These are phyloP conservation scores for Colletotrichum viniferum DNA, from an alignment of 2,329 filamentous ascomycete genomes.

Conservation along the genomic window DNA sequence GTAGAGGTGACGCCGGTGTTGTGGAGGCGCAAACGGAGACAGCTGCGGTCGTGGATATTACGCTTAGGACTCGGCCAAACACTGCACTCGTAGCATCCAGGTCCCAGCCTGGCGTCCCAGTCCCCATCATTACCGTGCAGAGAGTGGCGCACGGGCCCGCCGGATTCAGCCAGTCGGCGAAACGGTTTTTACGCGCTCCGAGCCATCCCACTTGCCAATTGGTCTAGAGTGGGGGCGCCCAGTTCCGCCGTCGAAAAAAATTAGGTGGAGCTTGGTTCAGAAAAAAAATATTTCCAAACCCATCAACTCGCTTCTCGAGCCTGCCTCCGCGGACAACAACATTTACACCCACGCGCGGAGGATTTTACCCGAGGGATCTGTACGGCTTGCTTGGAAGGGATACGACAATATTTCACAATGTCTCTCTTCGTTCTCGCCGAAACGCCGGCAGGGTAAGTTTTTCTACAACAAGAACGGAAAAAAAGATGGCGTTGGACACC, in stretches of 20 bases:
- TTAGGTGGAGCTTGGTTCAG: slow-evolving; percentile 40
- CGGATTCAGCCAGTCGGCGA: background rate
- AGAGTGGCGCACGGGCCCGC: background rate
- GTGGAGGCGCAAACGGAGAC: slow-evolving; percentile 18
- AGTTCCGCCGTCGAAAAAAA: slow-evolving; percentile 38
- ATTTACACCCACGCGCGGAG: slow-evolving; percentile 41
- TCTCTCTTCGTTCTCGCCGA: slow-evolving; percentile 92
- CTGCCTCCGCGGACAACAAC: slow-evolving; percentile 37
- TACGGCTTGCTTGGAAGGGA: slow-evolving; percentile 19
- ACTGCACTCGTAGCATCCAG: slow-evolving; percentile 14
- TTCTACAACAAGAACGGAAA: background rate
- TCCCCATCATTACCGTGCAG: slow-evolving; percentile 1
- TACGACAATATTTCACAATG: slow-evolving; percentile 57
- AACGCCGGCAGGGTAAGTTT: slow-evolving; percentile 78
- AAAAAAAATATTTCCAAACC: slow-evolving; percentile 44
- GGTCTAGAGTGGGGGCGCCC: slow-evolving; percentile 3
- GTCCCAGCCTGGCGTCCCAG: slow-evolving; percentile 2
- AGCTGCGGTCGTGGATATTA: slow-evolving; percentile 15
- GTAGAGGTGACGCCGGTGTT: slow-evolving; percentile 11
- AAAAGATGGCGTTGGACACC: background rate
- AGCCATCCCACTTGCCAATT: slow-evolving; percentile 21
- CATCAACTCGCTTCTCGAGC: slow-evolving; percentile 28
- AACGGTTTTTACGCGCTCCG: slow-evolving; percentile 21
- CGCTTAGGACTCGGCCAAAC: background rate
- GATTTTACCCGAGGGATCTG: slow-evolving; percentile 26